These are phyloP conservation scores for Trichoderma virens DNA, from an alignment of 495 filamentous ascomycete species.

Conservation along the genomic window DNA sequence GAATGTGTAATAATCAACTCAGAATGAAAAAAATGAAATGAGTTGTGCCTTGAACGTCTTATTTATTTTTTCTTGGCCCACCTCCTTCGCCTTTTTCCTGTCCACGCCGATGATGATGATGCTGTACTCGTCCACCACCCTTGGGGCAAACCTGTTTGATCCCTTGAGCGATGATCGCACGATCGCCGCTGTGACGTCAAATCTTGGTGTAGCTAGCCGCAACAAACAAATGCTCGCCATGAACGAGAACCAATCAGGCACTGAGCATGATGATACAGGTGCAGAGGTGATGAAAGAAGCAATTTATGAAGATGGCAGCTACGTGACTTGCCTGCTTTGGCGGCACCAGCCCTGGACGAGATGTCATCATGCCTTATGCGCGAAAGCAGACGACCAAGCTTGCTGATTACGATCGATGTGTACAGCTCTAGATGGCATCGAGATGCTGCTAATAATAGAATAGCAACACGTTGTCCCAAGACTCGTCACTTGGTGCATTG, in stretches of 20 bases:
- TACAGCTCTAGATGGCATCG: neutral
- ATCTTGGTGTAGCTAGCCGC: constrained; percentile 2
- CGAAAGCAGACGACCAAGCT: neutral
- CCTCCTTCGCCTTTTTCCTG: neutral
- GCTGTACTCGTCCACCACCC: neutral
- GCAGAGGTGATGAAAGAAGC: neutral
- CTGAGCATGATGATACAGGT: neutral
- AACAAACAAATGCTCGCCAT: neutral
- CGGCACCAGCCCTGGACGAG: neutral
- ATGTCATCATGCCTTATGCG: neutral
- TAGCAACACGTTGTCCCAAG: neutral
- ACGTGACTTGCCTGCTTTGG: neutral
- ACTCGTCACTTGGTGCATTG: neutral
- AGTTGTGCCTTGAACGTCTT: neutral
- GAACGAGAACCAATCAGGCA: neutral
- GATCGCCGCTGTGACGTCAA: constrained; percentile 6
- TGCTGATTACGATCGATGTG: neutral
- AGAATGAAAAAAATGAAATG: neutral
- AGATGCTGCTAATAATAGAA: neutral
- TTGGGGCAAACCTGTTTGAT: neutral
- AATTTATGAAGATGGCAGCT: neutral
- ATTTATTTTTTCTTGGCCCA: neutral
- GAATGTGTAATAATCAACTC: neutral
- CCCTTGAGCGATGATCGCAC: constrained; percentile 1
- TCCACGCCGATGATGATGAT: neutral